A percentile compares a stretch with the other conserved stretches of the same genome.
Evolutionary conservation across 306 rosid genomes (phyloP).

Genomic region (Ormosia semicastrata): DNA sequence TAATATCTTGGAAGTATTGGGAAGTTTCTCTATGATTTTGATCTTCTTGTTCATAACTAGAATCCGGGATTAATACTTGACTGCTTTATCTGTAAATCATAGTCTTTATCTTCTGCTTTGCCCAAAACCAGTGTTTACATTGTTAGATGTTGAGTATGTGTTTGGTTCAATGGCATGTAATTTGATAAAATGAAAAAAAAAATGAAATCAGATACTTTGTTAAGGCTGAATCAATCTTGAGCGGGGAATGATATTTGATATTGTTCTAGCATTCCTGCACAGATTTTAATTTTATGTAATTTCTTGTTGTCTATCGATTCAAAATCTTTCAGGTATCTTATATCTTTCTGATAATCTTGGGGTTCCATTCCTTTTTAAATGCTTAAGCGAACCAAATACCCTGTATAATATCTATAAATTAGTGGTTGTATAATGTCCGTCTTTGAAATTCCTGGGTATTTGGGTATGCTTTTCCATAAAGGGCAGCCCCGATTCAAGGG

Average conservation of each 20-base stretch:
- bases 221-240: background rate
- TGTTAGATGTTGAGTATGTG: background rate
- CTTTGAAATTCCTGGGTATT: background rate
- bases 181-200: background rate
- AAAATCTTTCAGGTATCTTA: background rate
- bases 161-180: background rate
- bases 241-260: background rate
- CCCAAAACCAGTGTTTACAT: background rate
- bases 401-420: background rate
- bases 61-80: background rate
- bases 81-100: too few species aligned
- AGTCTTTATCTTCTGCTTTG: too few species aligned
- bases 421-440: background rate
- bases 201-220: background rate
- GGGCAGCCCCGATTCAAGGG: background rate
- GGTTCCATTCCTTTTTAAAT: background rate
- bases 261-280: background rate
- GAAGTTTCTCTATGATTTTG: background rate
- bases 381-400: background rate
- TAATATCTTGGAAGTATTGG: background rate
- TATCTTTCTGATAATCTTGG: background rate
- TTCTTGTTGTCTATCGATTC: background rate
- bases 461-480: background rate
- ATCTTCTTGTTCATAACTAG: background rate
- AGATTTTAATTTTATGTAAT: background rate